phyloP scores from a whole-genome alignment of 306 rosid species.

The Prunus mume region DNA sequence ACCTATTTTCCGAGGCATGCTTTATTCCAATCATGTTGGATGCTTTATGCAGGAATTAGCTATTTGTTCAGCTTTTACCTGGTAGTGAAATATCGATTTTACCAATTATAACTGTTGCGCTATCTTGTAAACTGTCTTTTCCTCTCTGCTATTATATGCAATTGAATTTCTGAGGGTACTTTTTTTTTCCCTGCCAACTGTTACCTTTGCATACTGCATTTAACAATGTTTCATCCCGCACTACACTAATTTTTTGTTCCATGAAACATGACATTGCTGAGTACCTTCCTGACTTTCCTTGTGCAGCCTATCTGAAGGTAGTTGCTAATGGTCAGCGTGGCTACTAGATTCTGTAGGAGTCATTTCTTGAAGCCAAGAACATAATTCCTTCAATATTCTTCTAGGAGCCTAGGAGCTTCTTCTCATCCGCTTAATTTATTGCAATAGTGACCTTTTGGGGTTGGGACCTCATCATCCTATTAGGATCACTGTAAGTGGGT shows the following conservation, averaged over 20 bases:
- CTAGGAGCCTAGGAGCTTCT: constrained; percentile 1
- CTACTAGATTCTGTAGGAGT: constrained; percentile 14
- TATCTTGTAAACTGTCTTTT: background rate
- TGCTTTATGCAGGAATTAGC: background rate
- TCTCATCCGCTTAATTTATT: constrained; percentile 1
- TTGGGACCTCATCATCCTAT: background rate
- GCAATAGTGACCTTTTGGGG: constrained; percentile 4
- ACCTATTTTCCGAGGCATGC: background rate
- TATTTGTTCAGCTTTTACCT: background rate
- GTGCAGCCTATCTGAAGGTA: constrained; percentile 32
- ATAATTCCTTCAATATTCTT: background rate
- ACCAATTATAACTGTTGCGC: background rate
- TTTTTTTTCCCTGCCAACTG: constrained; percentile 9
- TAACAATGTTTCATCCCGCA: background rate
- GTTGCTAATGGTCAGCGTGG: constrained; percentile 10
- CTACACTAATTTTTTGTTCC: constrained; percentile 11
- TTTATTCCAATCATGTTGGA: background rate
- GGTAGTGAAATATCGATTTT: background rate
- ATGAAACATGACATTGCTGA: constrained; percentile 24
- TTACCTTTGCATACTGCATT: constrained; percentile 1
- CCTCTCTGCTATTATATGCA: background rate
- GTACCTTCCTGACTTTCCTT: constrained; percentile 20
- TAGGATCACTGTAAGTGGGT: constrained; percentile 21
- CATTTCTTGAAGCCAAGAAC: constrained; percentile 15
- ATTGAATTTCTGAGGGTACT: background rate